A percentile compares a stretch with the other conserved stretches of the same genome.
Conservation (phyloP, 257 asterid genomes). For the Solanum etuberosum region DNA sequence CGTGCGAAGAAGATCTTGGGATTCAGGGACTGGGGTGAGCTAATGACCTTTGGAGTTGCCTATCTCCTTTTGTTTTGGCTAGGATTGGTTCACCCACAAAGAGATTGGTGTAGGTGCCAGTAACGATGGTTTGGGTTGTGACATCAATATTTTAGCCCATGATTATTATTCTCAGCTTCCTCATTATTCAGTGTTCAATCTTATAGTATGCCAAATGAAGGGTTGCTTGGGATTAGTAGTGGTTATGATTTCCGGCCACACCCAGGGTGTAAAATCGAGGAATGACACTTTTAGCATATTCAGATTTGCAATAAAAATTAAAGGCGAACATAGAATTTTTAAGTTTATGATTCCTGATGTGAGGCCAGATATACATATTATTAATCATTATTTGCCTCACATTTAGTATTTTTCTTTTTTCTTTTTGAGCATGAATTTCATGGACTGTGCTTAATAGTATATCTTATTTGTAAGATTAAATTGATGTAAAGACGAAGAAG, state of each 20-base stretch:
- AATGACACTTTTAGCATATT: not conserved
- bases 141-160: not conserved
- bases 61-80: not conserved
- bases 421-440: too few species aligned
- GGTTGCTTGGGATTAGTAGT: not conserved
- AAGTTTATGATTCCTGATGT: not conserved
- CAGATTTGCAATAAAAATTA: not conserved
- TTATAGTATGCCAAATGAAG: not conserved
- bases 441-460: too few species aligned
- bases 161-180: too few species aligned
- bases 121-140: not conserved
- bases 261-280: not conserved
- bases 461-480: too few species aligned
- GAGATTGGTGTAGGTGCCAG: not conserved
- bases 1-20: not conserved
- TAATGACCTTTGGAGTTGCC: not conserved
- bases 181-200: not conserved
- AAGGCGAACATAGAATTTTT: not conserved
- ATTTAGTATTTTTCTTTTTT: too few species aligned
- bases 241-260: not conserved
- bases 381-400: too few species aligned
- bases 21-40: not conserved
- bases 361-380: not conserved
- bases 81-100: not conserved
- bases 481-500: too few species aligned